Conservation (phyloP, 768 basidiomycete species). For the Asterophora lycoperdoides region DNA sequence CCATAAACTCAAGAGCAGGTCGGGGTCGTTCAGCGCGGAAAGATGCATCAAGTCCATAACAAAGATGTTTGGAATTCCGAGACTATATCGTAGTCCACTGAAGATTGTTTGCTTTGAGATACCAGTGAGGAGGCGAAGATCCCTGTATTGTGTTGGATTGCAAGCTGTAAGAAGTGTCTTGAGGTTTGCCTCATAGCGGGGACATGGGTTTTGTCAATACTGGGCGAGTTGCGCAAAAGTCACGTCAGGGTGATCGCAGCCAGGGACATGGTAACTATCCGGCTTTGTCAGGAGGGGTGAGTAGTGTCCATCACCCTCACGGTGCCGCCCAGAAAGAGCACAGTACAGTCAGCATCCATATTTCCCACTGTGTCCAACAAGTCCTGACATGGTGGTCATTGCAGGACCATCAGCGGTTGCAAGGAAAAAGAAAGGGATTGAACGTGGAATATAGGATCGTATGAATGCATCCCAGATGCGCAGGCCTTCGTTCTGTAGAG, state of each 20-base stretch:
- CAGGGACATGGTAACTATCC: slow-evolving; percentile 20
- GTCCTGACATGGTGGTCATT: too few species aligned
- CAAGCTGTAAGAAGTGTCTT: neutral
- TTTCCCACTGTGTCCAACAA: too few species aligned
- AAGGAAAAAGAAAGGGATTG: slow-evolving; percentile 20
- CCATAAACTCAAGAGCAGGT: too few species aligned
- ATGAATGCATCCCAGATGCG: slow-evolving; percentile 27
- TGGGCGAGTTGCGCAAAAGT: slow-evolving; percentile 7
- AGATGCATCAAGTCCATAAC: too few species aligned
- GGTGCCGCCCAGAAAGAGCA: slow-evolving; percentile 24
- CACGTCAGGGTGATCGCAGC: slow-evolving; percentile 25
- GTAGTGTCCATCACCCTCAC: slow-evolving; percentile 21
- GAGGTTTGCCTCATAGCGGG: slow-evolving; percentile 6
- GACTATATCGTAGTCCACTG: slow-evolving; percentile 23
- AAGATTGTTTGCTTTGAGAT: slow-evolving; percentile 34
- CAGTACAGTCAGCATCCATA: too few species aligned
- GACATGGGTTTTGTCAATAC: neutral
- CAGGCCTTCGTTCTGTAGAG: too few species aligned
- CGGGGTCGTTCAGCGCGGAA: too few species aligned
- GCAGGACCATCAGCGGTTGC: slow-evolving; percentile 28
- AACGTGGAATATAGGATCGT: slow-evolving; percentile 9
- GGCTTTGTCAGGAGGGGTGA: slow-evolving; percentile 27
- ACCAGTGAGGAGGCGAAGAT: slow-evolving; percentile 27
- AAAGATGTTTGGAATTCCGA: slow-evolving; percentile 33
- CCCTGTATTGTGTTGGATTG: slow-evolving; percentile 2